Conservation (phyloP, 768 basidiomycete genomes). For the Phlebiopsis flavidoalba region DNA sequence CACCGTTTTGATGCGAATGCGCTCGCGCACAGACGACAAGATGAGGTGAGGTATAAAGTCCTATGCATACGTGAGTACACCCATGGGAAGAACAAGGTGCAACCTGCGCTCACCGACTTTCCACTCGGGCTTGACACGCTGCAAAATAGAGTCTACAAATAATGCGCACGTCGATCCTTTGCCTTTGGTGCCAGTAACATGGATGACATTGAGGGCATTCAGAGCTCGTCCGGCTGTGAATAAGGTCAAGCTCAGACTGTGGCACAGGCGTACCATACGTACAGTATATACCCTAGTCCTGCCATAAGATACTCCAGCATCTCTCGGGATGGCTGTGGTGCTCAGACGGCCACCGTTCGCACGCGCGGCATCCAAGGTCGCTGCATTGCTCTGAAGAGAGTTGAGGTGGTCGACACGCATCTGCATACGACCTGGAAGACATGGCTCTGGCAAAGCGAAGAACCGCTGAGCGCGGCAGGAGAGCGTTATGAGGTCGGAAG, state of each 20-base stretch:
- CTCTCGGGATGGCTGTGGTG: constrained; percentile 70
- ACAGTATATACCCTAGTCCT: constrained; percentile 85
- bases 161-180: constrained; percentile 98
- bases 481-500: neutral
- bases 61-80: constrained; percentile 32
- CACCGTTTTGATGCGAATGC: constrained; percentile 91
- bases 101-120: constrained; percentile 61
- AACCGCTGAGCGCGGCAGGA: neutral
- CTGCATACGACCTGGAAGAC: constrained; percentile 59
- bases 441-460: constrained; percentile 33
- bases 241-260: constrained; percentile 11
- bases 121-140: constrained; percentile 66
- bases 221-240: constrained; percentile 61
- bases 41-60: constrained; percentile 95
- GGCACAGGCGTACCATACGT: constrained; percentile 23
- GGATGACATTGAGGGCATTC: constrained; percentile 88
- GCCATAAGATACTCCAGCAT: constrained; percentile 85
- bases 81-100: neutral
- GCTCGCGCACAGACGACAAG: constrained; percentile 92
- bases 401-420: constrained; percentile 74
- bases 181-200: constrained; percentile 97
- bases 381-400: constrained; percentile 87
- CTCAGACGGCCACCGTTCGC: constrained; percentile 60
- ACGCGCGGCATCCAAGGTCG: constrained; percentile 79
- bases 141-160: constrained; percentile 82